A percentile compares a stretch with the other conserved stretches of the same genome.
Conservation (phyloP, 768 basidiomycete species). For the Boletus sp. region DNA sequence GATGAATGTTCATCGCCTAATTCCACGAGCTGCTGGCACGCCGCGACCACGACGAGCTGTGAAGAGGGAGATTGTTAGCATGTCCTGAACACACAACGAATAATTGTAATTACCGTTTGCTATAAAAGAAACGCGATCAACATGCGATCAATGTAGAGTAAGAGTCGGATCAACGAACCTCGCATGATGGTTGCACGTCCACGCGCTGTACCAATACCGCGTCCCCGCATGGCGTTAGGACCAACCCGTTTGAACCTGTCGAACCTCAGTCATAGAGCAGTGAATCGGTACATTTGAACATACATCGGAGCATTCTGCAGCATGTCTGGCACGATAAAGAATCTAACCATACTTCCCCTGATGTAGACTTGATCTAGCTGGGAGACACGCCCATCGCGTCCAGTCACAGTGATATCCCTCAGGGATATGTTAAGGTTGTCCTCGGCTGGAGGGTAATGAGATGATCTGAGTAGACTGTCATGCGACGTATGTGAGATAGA, state of each 20-base stretch:
- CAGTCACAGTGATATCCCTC: conserved; percentile 96
- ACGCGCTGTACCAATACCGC: conserved; percentile 98
- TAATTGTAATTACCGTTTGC: conserved; percentile 64
- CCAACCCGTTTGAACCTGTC: conserved; percentile 98
- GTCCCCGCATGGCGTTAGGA: conserved; percentile 96
- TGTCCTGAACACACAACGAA: conserved; percentile 1
- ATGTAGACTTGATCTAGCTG: conserved; percentile 99
- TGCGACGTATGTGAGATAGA: conserved; percentile 2
- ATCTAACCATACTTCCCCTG: conserved; percentile 95
- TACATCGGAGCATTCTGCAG: conserved; percentile 98
- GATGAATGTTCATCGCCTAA: conserved; percentile 59
- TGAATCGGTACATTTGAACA: conserved; percentile 31
- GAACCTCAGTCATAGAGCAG: conserved; percentile 9
- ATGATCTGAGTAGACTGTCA: conserved; percentile 20
- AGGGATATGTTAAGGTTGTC: conserved; percentile 97
- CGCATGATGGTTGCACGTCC: conserved; percentile 98
- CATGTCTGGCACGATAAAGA: conserved; percentile 99
- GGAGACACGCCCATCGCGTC: conserved; percentile 96
- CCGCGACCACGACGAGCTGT: conserved; percentile 87
- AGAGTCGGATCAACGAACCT: conserved; percentile 52
- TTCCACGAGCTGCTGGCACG: conserved; percentile 72
- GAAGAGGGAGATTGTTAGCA: conserved; percentile 15
- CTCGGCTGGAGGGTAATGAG: conserved; percentile 64
- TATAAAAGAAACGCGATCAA: conserved; percentile 35
- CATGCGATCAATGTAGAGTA: conserved; percentile 5